Conservation (phyloP, 371 early-diverging fungal species). For the Mucor plumbeus region DNA sequence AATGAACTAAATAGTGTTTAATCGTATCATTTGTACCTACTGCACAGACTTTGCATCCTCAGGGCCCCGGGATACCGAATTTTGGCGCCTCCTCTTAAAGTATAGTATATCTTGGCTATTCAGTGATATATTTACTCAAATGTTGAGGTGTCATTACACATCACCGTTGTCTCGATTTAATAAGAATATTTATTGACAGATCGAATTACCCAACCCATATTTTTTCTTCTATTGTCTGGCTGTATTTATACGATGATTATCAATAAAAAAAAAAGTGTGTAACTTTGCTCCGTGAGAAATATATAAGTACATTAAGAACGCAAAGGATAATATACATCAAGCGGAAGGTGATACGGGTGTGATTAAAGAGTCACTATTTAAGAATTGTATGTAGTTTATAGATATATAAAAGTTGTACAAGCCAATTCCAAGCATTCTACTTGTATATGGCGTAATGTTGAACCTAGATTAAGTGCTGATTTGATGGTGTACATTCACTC, state of each 20-base stretch:
- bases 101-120: neutral
- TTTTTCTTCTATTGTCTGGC: neutral
- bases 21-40: neutral
- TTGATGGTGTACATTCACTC: neutral
- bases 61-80: neutral
- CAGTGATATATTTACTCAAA: neutral
- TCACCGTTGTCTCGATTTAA: neutral
- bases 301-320: neutral
- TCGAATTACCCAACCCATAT: neutral
- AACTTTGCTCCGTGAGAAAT: slow-evolving; percentile 9
- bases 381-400: neutral
- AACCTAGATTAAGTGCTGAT: slow-evolving; percentile 10
- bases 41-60: neutral
- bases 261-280: neutral
- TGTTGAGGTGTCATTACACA: neutral
- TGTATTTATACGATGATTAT: slow-evolving; percentile 6
- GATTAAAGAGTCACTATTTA: neutral
- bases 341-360: slow-evolving; percentile 3
- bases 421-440: slow-evolving; percentile 1
- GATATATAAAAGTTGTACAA: neutral
- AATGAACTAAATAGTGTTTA: neutral
- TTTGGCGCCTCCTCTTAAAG: slow-evolving; percentile 6
- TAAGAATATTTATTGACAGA: neutral
- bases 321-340: neutral
- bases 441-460: slow-evolving; percentile 3